phyloP scores from a whole-genome alignment of 129 eudicot species.

The Lonicera japonica region DNA sequence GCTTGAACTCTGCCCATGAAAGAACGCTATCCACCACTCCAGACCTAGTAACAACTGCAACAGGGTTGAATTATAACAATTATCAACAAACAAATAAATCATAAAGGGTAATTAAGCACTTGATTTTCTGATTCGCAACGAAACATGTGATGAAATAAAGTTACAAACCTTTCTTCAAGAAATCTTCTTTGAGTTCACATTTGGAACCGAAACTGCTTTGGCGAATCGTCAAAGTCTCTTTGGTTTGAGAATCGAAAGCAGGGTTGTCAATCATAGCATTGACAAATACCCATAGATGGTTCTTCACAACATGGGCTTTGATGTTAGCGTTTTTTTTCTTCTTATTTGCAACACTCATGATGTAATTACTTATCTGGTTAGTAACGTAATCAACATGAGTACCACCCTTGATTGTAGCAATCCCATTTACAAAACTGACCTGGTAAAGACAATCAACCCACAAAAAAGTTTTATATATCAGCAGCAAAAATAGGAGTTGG shows the following conservation, averaged over 20 bases:
- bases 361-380: slow-evolving; percentile 58
- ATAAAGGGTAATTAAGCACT: neutral
- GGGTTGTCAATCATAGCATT: slow-evolving; percentile 97
- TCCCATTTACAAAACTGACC: slow-evolving; percentile 92
- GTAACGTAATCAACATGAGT: slow-evolving; percentile 93
- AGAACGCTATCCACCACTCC: slow-evolving; percentile 55
- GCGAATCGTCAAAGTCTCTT: slow-evolving; percentile 84
- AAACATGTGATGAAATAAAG: neutral
- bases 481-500: too few species aligned
- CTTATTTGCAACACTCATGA: slow-evolving; percentile 46
- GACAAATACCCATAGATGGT: slow-evolving; percentile 89
- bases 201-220: slow-evolving; percentile 75
- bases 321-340: slow-evolving; percentile 50
- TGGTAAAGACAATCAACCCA: slow-evolving; percentile 22
- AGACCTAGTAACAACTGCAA: slow-evolving; percentile 31
- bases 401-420: slow-evolving; percentile 91
- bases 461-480: neutral
- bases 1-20: slow-evolving; percentile 71
- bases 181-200: slow-evolving; percentile 68
- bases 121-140: neutral
- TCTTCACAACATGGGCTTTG: slow-evolving; percentile 71
- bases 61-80: too few species aligned
- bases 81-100: too few species aligned
- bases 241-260: slow-evolving; percentile 97
- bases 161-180: slow-evolving; percentile 67